Percentiles rank a stretch among this genome's conserved stretches.
phyloP scores from a whole-genome alignment of 2,329 filamentous ascomycete species.

The Dothidotthia symphoricarpi region DNA sequence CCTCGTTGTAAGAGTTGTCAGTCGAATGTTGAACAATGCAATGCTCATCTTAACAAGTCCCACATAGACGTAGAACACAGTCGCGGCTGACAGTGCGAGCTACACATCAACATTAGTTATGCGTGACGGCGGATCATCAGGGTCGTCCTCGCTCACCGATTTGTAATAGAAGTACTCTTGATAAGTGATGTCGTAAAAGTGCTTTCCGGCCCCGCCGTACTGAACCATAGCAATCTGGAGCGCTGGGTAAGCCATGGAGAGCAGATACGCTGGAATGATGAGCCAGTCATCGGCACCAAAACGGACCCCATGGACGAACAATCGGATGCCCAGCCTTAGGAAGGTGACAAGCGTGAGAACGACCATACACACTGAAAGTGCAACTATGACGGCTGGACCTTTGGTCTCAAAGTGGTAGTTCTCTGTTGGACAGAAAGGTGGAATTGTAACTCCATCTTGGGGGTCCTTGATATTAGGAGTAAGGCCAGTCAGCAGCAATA shows the following conservation, averaged over 20 bases:
- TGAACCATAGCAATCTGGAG: constrained; percentile 7
- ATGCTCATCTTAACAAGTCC: constrained; percentile 8
- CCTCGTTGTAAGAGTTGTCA: constrained; percentile 5
- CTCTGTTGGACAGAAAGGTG: constrained; percentile 4
- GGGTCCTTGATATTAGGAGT: constrained; percentile 3
- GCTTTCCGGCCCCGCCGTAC: constrained; percentile 6
- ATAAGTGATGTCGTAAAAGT: constrained; percentile 8
- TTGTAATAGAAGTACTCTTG: constrained; percentile 7
- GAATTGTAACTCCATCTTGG: constrained; percentile 4
- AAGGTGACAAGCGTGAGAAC: constrained; percentile 3
- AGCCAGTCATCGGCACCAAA: constrained; percentile 9
- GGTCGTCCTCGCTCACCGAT: neutral
- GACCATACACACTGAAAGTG: constrained; percentile 6
- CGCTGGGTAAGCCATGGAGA: constrained; percentile 5
- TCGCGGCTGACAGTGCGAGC: constrained; percentile 4
- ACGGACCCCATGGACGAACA: constrained; percentile 5
- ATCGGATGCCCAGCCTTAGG: constrained; percentile 4
- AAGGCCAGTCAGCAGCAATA: constrained; percentile 3
- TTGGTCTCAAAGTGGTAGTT: constrained; percentile 5
- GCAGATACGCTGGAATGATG: constrained; percentile 7
- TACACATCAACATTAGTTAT: constrained; percentile 2
- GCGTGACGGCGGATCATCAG: neutral
- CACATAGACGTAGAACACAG: constrained; percentile 7
- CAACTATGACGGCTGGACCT: constrained; percentile 2
- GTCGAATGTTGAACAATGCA: constrained; percentile 7